Conservation (phyloP, 2,329 filamentous ascomycete species). For the Aplosporella prunicola region DNA sequence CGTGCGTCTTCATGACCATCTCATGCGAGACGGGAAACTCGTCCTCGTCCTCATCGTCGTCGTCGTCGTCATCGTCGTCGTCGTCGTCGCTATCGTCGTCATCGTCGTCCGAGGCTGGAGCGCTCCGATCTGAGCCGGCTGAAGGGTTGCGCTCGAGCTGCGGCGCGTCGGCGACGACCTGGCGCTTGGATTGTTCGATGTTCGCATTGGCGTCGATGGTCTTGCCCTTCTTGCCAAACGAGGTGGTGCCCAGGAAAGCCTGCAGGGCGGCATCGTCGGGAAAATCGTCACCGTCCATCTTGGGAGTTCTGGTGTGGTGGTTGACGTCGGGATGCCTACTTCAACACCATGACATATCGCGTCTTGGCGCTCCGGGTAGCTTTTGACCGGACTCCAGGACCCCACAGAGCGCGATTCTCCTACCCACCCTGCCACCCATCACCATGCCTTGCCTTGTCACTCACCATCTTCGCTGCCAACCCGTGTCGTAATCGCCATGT, state of each 20-base stretch:
- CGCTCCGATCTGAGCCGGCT: not conserved
- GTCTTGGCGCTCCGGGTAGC: no score
- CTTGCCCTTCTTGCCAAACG: slow-evolving; percentile 75
- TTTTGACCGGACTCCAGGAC: no score
- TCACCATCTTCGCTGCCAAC: no score
- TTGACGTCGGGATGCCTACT: no score
- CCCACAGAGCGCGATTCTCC: no score
- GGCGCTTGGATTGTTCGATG: slow-evolving; percentile 67
- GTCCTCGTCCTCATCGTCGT: slow-evolving; percentile 63
- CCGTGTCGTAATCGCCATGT: no score
- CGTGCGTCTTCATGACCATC: slow-evolving; percentile 84
- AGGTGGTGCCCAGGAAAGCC: slow-evolving; percentile 61
- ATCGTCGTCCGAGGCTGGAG: slow-evolving; percentile 14
- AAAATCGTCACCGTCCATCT: slow-evolving; percentile 6
- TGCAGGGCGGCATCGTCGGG: slow-evolving; percentile 58
- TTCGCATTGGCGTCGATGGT: slow-evolving; percentile 68
- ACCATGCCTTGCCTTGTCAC: no score
- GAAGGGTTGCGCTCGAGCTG: no score
- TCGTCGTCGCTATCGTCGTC: slow-evolving; percentile 27
- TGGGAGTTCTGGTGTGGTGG: no score
- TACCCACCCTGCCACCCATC: no score
- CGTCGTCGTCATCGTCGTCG: slow-evolving; percentile 48
- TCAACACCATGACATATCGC: no score
- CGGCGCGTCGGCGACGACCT: slow-evolving; percentile 29
- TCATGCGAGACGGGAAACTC: slow-evolving; percentile 91